Base-by-base conservation (phyloP, 2,329 filamentous ascomycete species). In the Ophiostoma pallidulum region DNA sequence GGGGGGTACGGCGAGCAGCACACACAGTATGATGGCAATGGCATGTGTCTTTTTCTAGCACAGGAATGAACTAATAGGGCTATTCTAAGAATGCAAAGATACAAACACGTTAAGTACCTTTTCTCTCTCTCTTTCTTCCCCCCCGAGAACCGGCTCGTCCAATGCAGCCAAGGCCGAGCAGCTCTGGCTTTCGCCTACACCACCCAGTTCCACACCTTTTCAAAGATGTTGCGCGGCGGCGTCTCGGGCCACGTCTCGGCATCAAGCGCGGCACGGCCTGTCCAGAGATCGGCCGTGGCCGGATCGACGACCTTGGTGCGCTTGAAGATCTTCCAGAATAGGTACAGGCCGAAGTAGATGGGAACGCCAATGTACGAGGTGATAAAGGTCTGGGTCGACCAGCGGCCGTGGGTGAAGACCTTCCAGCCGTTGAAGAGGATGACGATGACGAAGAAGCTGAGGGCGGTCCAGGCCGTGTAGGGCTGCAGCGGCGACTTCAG, bases 351-450 rank as follows among this genome's bases (percentile, higher is more conserved):
- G 4, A 73, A 58, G 55, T 84, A 86, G 4, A 86, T 59, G 20
- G 84, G 75, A 48, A 85, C 57, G 53, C 78, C 81, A 55, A 83
- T 60, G 55, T 84, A 85, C n/a, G 73, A 69, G 3, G 75, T 70
- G 53, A 85, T 82, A 56, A 86, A 86, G 42, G 71, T 65, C 43
- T 57, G 56, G 47, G 68, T 68, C 12, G 72, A 75, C 56, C 64
- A 68, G 74, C 80, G 85, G 36, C 42, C 42, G 38, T 66, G 66
- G 13, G 86, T 78, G 59, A 84, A 85, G 4, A 74, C 71, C 12
- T 78, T 80, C 63, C 85, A 86, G 2, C 82, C 82, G 58, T 80
- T 80, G 0, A 82, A 84, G 19, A 85, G 50, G 45, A 78, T 71
- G 52, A 86, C 80, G 41, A 85, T 61, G 4, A 74, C 51, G 61